Evolutionary conservation across 768 basidiomycete species (phyloP), one percentile per base, ranked within the genome.

Genomic region (Leucosporidium creatinivorum): DNA sequence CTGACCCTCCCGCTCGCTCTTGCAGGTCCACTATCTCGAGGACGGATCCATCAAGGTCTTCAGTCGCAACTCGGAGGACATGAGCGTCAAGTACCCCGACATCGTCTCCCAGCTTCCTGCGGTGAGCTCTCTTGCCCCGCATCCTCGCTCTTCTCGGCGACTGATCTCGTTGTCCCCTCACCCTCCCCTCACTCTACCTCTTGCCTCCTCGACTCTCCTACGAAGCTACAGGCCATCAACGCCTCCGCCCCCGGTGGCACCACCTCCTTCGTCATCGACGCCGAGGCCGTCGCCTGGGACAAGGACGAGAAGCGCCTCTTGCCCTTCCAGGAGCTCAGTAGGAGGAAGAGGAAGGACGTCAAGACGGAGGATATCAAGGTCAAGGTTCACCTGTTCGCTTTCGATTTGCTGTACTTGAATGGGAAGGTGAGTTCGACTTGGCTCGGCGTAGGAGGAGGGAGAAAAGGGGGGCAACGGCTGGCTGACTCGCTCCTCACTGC

Each of bases 51-150:
- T 99, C 25, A 84, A 84, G n/a, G 87, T 99, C 52, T 99, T 97
- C 79, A 65, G 59, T 19, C 82, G 96, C 64, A 99, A 99, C 78
- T 96, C 93, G 30, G 96, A 99, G 78, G 93, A 99, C 73, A 99
- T 98, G 96, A 93, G 89, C 77, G 91, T 91, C 78, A 99, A 99
- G 77, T 99, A 98, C 80, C 96, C 96, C 0, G 96, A 99, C 81
- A 82, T 99, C n/a, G 85, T 96, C 17, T 90, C 91, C 68, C 93
- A 97, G 76, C 82, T 97, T 25, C 91, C 93, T 7, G 84, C 84
- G 58, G 94, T 93, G 67, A 65, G 78, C 69, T 57, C 81, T 75
- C n/a, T 21, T 23, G 25, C 33, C 33, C n/a, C n/a, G n/a, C n/a
- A n/a, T 33, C n/a, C 48, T 56, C 44, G 33, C 30, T 23, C 28